Base-by-base conservation (phyloP, 371 early-diverging fungal genomes). In the Sporodiniella umbellata region DNA sequence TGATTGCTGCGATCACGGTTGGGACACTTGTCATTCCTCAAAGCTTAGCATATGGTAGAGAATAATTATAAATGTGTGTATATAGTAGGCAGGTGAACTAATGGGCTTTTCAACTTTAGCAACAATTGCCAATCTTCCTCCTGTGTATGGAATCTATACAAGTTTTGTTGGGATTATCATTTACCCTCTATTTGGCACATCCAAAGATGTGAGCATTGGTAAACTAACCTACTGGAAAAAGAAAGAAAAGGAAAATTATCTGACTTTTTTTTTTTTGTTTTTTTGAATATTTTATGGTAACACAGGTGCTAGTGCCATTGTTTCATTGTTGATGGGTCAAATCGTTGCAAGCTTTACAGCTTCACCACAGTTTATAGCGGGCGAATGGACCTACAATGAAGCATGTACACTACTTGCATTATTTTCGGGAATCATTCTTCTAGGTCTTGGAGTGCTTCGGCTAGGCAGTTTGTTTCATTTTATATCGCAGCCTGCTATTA, bases 181-280 rank as follows among this genome's bases (percentile, higher is more conserved):
- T 15, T 93, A 94, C 64, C 78, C 81, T 45, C 61, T 90, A 46
- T 81, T 92, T 58, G 93, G 89, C 14, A 92, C 95, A 0, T 83
- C 87, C 26, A 89, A 91, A 62, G 94, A 92, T 52, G 79, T 90
- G 33, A 90, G 90, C 14, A 86, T 93, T 40, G 94, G 95, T 73
- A 73, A 46, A 37, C 23, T 22, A 28, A 14, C 21, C 15, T 37
- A 22, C 15, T 45, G 18, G 40, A 11, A 19, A 19, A 17, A 22
- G 23, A 37, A 15, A 35, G 10, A 17, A 21, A 28, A 22, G 25
- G 19, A 26, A 10, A n/a, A 2, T 26, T n/a, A 11, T 18, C 24
- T 33, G 17, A 11, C 21, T 23, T 4, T 18, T 21, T 14, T 28
- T n/a, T 26, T 33, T 48, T 25, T 8, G n/a, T 22, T 22, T 33